These are phyloP conservation scores for Chrysosphaeria jannelii DNA, from an alignment of 2,329 filamentous ascomycete species.

Conservation along the genomic window DNA sequence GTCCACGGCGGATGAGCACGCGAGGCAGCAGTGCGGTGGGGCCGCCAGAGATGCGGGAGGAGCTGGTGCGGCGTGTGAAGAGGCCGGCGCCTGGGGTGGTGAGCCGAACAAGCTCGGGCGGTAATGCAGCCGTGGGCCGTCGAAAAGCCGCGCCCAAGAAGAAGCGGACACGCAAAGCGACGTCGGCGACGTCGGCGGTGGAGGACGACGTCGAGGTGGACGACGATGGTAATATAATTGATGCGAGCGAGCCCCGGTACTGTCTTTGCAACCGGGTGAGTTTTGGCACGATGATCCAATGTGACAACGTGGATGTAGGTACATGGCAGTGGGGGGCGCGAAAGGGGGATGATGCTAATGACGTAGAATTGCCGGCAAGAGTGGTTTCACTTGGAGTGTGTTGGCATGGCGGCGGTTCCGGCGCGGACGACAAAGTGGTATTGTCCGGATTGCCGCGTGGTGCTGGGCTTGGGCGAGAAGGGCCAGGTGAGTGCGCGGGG, in stretches of 20 bases:
- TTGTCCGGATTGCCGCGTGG: conserved; percentile 42
- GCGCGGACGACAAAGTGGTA: conserved; percentile 57
- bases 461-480: conserved; percentile 29
- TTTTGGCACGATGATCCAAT: conserved; percentile 59
- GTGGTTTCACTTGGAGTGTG: conserved; percentile 64
- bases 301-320: conserved; percentile 48
- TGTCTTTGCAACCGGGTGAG: conserved; percentile 55
- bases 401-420: conserved; percentile 36
- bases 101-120: conserved; percentile 27
- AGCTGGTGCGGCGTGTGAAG: conserved; percentile 35
- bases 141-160: conserved; percentile 38
- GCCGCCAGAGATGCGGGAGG: no score
- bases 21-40: no score
- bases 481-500: conserved; percentile 30
- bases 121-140: conserved; percentile 37
- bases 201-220: conserved; percentile 27
- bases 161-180: conserved; percentile 16
- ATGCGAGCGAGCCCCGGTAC: conserved; percentile 46
- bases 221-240: conserved; percentile 38
- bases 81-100: conserved; percentile 44
- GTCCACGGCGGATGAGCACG: no score
- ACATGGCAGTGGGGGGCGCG: neutral
- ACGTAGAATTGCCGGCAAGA: conserved; percentile 39
- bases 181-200: no score
- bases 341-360: neutral